phyloP scores from a whole-genome alignment of 2,329 filamentous ascomycete species.

The Monosporascus sp. region DNA sequence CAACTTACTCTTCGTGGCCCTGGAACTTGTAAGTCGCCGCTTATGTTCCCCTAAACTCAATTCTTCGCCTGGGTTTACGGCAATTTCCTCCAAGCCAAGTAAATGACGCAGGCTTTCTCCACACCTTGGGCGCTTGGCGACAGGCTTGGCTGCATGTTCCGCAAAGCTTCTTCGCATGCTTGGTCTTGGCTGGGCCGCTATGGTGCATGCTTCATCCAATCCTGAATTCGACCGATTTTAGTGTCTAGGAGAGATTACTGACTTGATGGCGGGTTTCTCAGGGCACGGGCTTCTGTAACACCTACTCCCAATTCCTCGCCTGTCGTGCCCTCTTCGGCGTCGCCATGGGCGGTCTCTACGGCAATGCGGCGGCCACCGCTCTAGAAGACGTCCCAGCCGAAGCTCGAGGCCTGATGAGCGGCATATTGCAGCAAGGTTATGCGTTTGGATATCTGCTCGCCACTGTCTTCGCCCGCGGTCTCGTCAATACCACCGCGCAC shows the following conservation, averaged over 20 bases:
- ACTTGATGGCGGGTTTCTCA: slow-evolving; percentile 14
- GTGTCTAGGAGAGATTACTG: not conserved
- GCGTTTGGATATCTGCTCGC: slow-evolving; percentile 60
- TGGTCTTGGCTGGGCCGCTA: not conserved
- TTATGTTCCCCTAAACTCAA: slow-evolving; percentile 1
- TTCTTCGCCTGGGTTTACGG: not conserved
- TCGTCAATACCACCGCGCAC: slow-evolving; percentile 71
- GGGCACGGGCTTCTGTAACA: slow-evolving; percentile 63
- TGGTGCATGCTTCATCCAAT: not conserved
- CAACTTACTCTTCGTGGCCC: slow-evolving; percentile 64
- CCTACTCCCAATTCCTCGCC: slow-evolving; percentile 66
- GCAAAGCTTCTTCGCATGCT: not conserved
- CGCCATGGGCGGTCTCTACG: slow-evolving; percentile 77
- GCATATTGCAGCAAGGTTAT: slow-evolving; percentile 71
- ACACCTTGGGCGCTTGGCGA: too few relatives aligned
- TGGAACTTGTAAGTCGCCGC: slow-evolving; percentile 57
- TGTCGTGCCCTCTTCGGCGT: slow-evolving; percentile 72
- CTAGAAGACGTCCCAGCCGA: slow-evolving; percentile 67
- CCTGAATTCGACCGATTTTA: not conserved
- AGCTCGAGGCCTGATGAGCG: slow-evolving; percentile 67
- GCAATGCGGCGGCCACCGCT: slow-evolving; percentile 73
- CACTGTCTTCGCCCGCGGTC: slow-evolving; percentile 54
- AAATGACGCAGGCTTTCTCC: too few relatives aligned
- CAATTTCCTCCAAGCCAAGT: not conserved
- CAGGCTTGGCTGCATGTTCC: not conserved